Percentiles rank a stretch among this genome's conserved stretches.
These are phyloP conservation scores for Clavispora fructus DNA, from an alignment of 805 yeast species.

Conservation along the genomic window DNA sequence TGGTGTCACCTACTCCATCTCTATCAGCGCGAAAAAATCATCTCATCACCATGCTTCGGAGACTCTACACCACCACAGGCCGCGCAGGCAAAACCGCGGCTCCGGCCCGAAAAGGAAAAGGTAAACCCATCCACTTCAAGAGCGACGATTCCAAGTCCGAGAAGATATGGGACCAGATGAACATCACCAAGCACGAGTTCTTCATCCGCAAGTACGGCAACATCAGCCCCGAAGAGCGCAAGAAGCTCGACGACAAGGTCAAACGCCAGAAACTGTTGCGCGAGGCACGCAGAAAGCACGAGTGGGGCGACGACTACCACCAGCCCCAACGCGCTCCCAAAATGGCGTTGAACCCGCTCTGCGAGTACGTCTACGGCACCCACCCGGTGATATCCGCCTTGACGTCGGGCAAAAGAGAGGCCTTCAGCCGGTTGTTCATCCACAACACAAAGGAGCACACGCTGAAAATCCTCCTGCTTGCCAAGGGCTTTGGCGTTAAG, in stretches of 20 bases:
- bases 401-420: slow-evolving; percentile 46
- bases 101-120: neutral
- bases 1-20: neutral
- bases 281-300: slow-evolving; percentile 19
- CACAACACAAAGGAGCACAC: slow-evolving; percentile 34
- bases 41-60: neutral
- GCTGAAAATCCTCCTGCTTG: slow-evolving; percentile 42
- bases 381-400: slow-evolving; percentile 72
- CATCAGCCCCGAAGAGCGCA: slow-evolving; percentile 47
- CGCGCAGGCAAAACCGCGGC: slow-evolving; percentile 6
- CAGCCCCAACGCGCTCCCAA: slow-evolving; percentile 6
- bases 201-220: slow-evolving; percentile 62
- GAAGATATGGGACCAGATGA: slow-evolving; percentile 67
- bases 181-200: slow-evolving; percentile 57
- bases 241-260: slow-evolving; percentile 25
- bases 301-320: slow-evolving; percentile 11
- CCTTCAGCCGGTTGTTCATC: slow-evolving; percentile 47
- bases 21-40: neutral
- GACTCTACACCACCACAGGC: slow-evolving; percentile 8
- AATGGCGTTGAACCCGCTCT: slow-evolving; percentile 36
- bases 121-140: neutral
- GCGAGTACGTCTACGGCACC: slow-evolving; percentile 73
- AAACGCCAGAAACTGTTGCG: slow-evolving; percentile 27
- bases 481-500: slow-evolving; percentile 38
- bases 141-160: neutral